These are phyloP conservation scores for Rhizophora apiculata DNA, from an alignment of 345 rosid genomes.

Conservation along the genomic window DNA sequence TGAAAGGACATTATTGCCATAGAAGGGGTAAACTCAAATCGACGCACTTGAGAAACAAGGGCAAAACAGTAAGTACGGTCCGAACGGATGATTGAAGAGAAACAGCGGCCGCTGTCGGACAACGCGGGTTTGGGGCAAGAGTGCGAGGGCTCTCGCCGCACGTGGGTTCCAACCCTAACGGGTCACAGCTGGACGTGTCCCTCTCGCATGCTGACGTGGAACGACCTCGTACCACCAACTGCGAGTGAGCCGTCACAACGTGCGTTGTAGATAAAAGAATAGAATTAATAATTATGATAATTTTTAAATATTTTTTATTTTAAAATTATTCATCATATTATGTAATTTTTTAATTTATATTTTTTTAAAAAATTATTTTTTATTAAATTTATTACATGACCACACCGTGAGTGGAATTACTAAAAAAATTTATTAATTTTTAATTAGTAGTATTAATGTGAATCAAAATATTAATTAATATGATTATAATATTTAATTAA, in stretches of 20 bases:
- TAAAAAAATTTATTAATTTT: too few relatives aligned
- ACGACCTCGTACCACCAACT: conserved; percentile 39
- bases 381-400: too few relatives aligned
- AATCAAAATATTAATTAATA: too few relatives aligned
- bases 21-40: too few relatives aligned
- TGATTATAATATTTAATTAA: too few relatives aligned
- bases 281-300: too few relatives aligned
- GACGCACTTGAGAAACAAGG: conserved; percentile 12
- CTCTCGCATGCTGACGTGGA: conserved; percentile 47
- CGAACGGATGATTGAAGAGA: conserved; percentile 43
- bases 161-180: conserved; percentile 4
- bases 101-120: conserved; percentile 37
- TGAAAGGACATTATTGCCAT: background rate
- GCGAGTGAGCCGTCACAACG: conserved; percentile 59
- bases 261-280: conserved; percentile 18
- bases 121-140: conserved; percentile 36
- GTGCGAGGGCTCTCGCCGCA: conserved; percentile 17
- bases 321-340: too few relatives aligned
- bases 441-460: too few relatives aligned
- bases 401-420: too few relatives aligned
- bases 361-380: too few relatives aligned
- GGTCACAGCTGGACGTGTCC: conserved; percentile 31
- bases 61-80: conserved; percentile 28
- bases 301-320: too few relatives aligned
- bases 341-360: too few relatives aligned